Percentiles rank a stretch among this genome's conserved stretches.
These are phyloP conservation scores for Epichloe festucae DNA, from an alignment of 2,329 filamentous ascomycete species.

Conservation along the genomic window DNA sequence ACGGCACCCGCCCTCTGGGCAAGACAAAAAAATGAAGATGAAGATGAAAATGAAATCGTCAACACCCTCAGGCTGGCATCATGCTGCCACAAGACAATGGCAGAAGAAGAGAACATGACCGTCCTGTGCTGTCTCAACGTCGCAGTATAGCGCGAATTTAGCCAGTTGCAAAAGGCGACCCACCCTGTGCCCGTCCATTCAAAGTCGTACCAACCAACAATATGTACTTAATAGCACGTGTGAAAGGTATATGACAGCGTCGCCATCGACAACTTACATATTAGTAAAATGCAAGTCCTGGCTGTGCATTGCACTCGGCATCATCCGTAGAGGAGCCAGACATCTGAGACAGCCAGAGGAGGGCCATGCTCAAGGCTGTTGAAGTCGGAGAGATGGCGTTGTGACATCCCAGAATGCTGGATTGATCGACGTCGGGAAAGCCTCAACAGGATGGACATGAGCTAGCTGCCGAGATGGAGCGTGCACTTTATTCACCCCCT, in stretches of 20 bases:
- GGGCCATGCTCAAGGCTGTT: background rate
- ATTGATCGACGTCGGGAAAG: conserved; percentile 7
- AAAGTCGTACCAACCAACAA: background rate
- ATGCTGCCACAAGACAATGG: too few species aligned
- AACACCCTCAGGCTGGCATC: too few species aligned
- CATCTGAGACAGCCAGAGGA: conserved; percentile 1
- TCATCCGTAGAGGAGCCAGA: background rate
- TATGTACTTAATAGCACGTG: background rate
- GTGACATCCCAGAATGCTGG: conserved; percentile 5
- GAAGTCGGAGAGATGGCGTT: background rate
- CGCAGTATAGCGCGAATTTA: too few species aligned
- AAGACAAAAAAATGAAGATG: background rate
- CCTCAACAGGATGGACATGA: conserved; percentile 1
- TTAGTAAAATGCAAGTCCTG: background rate
- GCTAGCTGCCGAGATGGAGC: background rate
- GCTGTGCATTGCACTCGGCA: background rate
- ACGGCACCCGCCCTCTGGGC: too few species aligned
- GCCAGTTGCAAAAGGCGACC: too few species aligned
- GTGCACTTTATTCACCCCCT: background rate
- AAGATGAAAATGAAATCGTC: too few species aligned
- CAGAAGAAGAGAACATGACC: too few species aligned
- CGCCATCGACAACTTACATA: background rate
- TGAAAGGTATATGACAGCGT: background rate
- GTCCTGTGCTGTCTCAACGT: too few species aligned
- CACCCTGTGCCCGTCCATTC: too few species aligned